These are phyloP conservation scores for Penicillium sp. DNA, from an alignment of 2,329 filamentous ascomycete species.

Conservation along the genomic window DNA sequence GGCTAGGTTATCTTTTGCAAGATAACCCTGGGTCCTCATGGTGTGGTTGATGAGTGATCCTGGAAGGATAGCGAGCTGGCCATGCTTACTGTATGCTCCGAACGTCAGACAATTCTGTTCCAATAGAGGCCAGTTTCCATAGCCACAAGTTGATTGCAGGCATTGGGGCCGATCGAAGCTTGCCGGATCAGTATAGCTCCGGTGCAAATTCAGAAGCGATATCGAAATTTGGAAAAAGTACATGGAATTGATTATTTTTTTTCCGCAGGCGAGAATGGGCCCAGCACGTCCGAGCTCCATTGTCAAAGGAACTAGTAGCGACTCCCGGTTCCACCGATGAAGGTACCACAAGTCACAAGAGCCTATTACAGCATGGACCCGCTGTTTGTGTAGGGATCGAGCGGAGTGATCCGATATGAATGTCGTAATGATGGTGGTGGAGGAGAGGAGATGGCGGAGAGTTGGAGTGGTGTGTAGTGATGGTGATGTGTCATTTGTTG, in stretches of 20 bases:
- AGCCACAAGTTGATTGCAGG: constrained; percentile 13
- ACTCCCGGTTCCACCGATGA: constrained; percentile 17
- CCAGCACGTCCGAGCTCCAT: constrained; percentile 10
- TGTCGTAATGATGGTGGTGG: background rate
- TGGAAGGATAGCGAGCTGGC: background rate
- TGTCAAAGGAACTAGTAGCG: constrained; percentile 13
- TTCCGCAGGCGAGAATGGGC: constrained; percentile 6
- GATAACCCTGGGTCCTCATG: background rate
- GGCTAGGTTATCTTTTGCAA: background rate
- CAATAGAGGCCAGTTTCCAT: background rate
- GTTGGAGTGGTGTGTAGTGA: background rate
- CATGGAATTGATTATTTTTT: background rate
- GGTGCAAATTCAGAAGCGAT: background rate
- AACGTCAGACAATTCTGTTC: background rate
- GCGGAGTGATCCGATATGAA: background rate
- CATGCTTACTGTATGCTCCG: constrained; percentile 6
- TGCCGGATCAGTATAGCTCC: constrained; percentile 14
- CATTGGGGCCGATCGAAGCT: constrained; percentile 11
- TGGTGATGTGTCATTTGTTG: background rate
- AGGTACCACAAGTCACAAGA: constrained; percentile 20
- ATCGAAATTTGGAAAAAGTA: background rate
- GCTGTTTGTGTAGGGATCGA: background rate
- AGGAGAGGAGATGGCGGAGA: background rate
- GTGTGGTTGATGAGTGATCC: background rate
- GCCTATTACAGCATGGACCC: background rate